A percentile compares a stretch with the other conserved stretches of the same genome.
Conservation (phyloP, 1,284 basidiomycete genomes). For the Phylloboletellus chloephorus region DNA sequence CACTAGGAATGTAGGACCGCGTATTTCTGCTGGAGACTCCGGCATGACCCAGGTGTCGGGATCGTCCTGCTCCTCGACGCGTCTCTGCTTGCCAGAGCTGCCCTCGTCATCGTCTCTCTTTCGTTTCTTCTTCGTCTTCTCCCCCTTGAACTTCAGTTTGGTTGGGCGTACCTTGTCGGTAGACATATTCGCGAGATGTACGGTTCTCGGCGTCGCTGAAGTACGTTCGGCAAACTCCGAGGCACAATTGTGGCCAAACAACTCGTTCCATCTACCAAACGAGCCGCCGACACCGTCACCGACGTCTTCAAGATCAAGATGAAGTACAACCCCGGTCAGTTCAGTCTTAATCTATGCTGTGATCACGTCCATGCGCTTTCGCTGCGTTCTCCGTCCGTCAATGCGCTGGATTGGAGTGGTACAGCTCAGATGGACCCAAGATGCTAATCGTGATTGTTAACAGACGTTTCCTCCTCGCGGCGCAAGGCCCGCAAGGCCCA, state of each 20-base stretch:
- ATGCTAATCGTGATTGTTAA: conserved; percentile 26
- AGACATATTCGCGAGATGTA: conserved; percentile 17
- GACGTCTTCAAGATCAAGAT: conserved; percentile 68
- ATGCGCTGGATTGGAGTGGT: conserved; percentile 50
- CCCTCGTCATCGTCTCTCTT: conserved; percentile 53
- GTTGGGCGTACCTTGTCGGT: conserved; percentile 54
- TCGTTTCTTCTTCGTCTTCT: conserved; percentile 77
- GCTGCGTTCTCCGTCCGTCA: conserved; percentile 22
- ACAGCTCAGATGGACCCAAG: conserved; percentile 38
- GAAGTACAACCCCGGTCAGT: conserved; percentile 76
- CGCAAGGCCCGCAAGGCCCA: conserved; percentile 97
- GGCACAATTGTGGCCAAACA: conserved; percentile 33
- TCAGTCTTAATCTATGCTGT: conserved; percentile 14
- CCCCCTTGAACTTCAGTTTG: conserved; percentile 83
- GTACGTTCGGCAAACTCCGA: conserved; percentile 25
- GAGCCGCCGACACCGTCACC: conserved; percentile 29
- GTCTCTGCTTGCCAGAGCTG: conserved; percentile 44
- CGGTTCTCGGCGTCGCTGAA: not conserved
- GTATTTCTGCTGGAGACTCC: conserved; percentile 64
- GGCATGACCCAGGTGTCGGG: conserved; percentile 77
- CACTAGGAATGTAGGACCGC: conserved; percentile 77
- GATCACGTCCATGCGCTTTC: conserved; percentile 6
- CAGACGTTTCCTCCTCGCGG: conserved; percentile 83
- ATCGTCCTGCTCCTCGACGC: conserved; percentile 53
- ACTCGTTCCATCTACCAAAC: conserved; percentile 16